Evolutionary conservation across 345 rosid genomes (phyloP).

Genomic region (Citrus australasica): DNA sequence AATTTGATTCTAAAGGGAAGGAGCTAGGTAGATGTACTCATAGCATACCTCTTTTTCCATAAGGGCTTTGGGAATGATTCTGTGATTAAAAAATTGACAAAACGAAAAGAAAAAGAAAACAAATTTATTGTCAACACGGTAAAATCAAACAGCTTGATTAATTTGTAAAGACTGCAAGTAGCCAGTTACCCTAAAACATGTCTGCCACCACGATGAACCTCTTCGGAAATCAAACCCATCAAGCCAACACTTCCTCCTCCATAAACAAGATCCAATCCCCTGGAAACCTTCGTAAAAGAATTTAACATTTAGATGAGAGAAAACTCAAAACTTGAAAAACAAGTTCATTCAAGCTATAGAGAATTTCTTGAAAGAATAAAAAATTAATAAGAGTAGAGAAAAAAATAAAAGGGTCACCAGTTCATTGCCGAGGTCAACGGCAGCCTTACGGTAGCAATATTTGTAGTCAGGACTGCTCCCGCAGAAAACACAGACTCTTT

Average conservation of each 20-base stretch:
- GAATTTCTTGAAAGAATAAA: background rate
- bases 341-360: background rate
- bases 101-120: background rate
- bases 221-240: slow-evolving; percentile 67
- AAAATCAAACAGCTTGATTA: background rate
- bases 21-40: no score
- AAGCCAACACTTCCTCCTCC: slow-evolving; percentile 74
- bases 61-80: slow-evolving; percentile 81
- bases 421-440: slow-evolving; percentile 74
- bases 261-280: slow-evolving; percentile 58
- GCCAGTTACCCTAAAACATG: slow-evolving; percentile 54
- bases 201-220: slow-evolving; percentile 60
- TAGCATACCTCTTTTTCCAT: slow-evolving; percentile 75
- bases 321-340: no score
- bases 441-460: slow-evolving; percentile 66
- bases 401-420: slow-evolving; percentile 30
- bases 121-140: background rate
- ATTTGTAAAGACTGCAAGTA: background rate
- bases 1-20: background rate
- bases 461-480: slow-evolving; percentile 83
- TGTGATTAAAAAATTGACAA: slow-evolving; percentile 18
- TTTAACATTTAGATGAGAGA: no score
- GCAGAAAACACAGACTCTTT: slow-evolving; percentile 83
- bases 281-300: slow-evolving; percentile 33
- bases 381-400: background rate